Evolutionary conservation across 2,329 filamentous ascomycete species (phyloP), one percentile per base, ranked within the genome.

Genomic region (Trichoderma sp.): DNA sequence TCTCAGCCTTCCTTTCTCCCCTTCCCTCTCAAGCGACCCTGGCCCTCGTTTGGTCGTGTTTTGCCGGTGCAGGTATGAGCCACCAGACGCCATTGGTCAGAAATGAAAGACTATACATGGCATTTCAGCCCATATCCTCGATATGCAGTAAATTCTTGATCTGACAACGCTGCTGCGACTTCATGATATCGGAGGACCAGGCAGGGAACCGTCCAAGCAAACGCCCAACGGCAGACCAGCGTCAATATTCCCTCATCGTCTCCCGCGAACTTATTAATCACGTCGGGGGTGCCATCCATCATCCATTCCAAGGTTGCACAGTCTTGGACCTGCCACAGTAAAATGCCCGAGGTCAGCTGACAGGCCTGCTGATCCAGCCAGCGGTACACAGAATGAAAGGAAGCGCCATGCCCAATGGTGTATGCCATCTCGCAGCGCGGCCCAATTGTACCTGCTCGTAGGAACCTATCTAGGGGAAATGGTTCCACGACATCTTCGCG

Each of bases 291-390:
- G 67, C 40, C 64, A 68, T 58, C 64, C 43, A 40, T 60, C 64
- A 60, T 58, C 64, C 43, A 40, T 60, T 43, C 40, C 27, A 31
- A 37, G 55, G 35, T 29, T 40, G 64, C 56, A 53, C 33, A 29
- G 55, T 68, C 47, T 40, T 55, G 58, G 53, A 21, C 55, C 60
- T 21, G 31, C 37, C 59, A 69, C 35, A 59, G 52, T 53, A 64
- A 59, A 47, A 60, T 53, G 59, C 43, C 68, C 55, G 53, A 69
- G 60, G 68, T 69, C 68, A 69, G 68, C 59, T 69, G 59, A 64
- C 68, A 59, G 59, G 35, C 33, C 53, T 55, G 53, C 52, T 59
- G 68, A 64, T 53, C 59, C 37, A 59, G 16, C 37, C 53, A 58
- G 37, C 29, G 57, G 40, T 47, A 58, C 37, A 35, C 35, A 40